Conservation (phyloP, 2,329 filamentous ascomycete genomes). For the Venturia effusa region DNA sequence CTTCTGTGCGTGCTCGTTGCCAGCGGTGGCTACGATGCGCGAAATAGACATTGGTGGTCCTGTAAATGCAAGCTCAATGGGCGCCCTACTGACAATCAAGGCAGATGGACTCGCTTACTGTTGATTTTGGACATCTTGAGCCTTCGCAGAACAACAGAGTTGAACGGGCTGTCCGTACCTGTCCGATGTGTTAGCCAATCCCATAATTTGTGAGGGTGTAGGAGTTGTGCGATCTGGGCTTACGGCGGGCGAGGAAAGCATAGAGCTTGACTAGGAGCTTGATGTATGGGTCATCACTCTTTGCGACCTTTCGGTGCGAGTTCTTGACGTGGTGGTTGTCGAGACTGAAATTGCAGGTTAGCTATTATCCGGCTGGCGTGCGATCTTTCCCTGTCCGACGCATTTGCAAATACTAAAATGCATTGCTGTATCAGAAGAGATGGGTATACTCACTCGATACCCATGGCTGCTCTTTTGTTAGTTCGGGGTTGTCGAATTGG, state of each 20-base stretch:
- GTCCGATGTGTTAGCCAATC: constrained; percentile 33
- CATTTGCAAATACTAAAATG: background rate
- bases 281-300: constrained; percentile 97
- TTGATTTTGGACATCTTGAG: constrained; percentile 99
- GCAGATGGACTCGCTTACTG: constrained; percentile 39
- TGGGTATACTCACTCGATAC: constrained; percentile 10
- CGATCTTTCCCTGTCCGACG: background rate
- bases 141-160: constrained; percentile 95
- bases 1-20: constrained; percentile 39
- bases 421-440: background rate
- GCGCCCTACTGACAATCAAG: constrained; percentile 11
- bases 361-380: background rate
- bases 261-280: constrained; percentile 98
- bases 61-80: constrained; percentile 13
- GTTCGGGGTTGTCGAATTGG: constrained; percentile 6
- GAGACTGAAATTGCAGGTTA: constrained; percentile 29
- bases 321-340: constrained; percentile 53
- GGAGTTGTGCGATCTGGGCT: constrained; percentile 38
- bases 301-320: constrained; percentile 82
- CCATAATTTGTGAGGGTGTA: background rate
- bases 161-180: constrained; percentile 97
- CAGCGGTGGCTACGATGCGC: constrained; percentile 60
- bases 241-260: constrained; percentile 73
- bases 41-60: constrained; percentile 81
- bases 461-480: constrained; percentile 5